Percentiles rank a stretch among this genome's conserved stretches.
Conservation (phyloP, 495 filamentous ascomycete genomes). For the Xylaria scruposa region DNA sequence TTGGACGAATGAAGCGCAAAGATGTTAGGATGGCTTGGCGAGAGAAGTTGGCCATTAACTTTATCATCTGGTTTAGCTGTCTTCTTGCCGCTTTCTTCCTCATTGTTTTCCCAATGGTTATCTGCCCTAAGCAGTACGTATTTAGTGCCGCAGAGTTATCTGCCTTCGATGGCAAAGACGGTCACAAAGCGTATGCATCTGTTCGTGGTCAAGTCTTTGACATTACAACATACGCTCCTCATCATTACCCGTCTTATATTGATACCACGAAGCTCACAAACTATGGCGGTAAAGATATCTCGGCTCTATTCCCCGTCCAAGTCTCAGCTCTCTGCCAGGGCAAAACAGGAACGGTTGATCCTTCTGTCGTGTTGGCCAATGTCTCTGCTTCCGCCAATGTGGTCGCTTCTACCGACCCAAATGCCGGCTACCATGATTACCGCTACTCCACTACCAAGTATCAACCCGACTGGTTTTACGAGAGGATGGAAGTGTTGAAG, state of each 20-base stretch:
- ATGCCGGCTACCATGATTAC: slow-evolving; percentile 91
- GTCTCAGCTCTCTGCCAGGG: slow-evolving; percentile 92
- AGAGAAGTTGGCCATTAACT: slow-evolving; percentile 97
- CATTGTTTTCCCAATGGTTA: slow-evolving; percentile 82
- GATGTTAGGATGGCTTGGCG: slow-evolving; percentile 95
- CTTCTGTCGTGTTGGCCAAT: slow-evolving; percentile 81
- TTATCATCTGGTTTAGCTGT: slow-evolving; percentile 94
- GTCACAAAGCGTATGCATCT: slow-evolving; percentile 67
- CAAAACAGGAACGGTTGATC: slow-evolving; percentile 63
- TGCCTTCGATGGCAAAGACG: slow-evolving; percentile 73
- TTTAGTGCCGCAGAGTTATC: slow-evolving; percentile 81
- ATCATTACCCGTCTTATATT: slow-evolving; percentile 80
- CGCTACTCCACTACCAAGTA: slow-evolving; percentile 80
- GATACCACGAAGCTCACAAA: slow-evolving; percentile 68
- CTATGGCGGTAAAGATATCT: slow-evolving; percentile 88
- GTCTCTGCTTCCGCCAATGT: slow-evolving; percentile 67
- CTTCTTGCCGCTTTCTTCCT: slow-evolving; percentile 82
- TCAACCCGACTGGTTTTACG: slow-evolving; percentile 87
- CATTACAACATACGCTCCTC: slow-evolving; percentile 71
- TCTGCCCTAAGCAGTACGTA: slow-evolving; percentile 91
- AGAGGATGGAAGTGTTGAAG: slow-evolving; percentile 79
- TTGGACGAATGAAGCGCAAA: slow-evolving; percentile 89
- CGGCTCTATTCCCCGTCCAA: slow-evolving; percentile 89
- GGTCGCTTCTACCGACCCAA: slow-evolving; percentile 71
- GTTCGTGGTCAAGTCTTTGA: slow-evolving; percentile 92